Evolutionary conservation across 176 grass and related monocot genomes (phyloP).

Genomic region (Carex littledalei): DNA sequence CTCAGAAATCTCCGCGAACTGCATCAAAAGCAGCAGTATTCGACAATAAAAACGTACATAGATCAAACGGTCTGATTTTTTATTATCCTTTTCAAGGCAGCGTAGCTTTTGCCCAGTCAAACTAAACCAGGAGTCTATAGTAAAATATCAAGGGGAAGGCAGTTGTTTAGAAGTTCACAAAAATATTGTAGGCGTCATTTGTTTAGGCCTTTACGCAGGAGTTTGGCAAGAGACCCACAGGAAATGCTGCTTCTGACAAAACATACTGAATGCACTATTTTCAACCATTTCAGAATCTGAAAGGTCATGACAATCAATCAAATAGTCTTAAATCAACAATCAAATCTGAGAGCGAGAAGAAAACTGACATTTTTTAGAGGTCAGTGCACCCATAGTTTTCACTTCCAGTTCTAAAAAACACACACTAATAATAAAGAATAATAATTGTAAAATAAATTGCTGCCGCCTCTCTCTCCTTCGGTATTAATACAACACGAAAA

Average conservation of each 20-base stretch:
- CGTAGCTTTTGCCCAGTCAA: not conserved
- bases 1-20: not conserved
- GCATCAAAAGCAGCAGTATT: not conserved
- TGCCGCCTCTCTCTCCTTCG: slow-evolving; percentile 39
- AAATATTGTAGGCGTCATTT: not conserved
- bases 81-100: not conserved
- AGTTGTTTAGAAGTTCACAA: not conserved
- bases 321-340: not conserved
- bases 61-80: not conserved
- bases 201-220: not conserved
- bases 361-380: slow-evolving; percentile 13
- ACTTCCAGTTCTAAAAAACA: slow-evolving; percentile 11
- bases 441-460: slow-evolving; percentile 34
- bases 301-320: not conserved
- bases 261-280: not conserved
- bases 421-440: slow-evolving; percentile 28
- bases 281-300: not conserved
- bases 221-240: not conserved
- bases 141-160: not conserved
- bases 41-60: not conserved
- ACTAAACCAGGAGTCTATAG: not conserved
- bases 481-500: slow-evolving; percentile 46
- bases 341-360: not conserved
- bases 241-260: not conserved
- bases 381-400: slow-evolving; percentile 21